phyloP scores from a whole-genome alignment of 495 filamentous ascomycete species.

The Hypoxylon fuscum region DNA sequence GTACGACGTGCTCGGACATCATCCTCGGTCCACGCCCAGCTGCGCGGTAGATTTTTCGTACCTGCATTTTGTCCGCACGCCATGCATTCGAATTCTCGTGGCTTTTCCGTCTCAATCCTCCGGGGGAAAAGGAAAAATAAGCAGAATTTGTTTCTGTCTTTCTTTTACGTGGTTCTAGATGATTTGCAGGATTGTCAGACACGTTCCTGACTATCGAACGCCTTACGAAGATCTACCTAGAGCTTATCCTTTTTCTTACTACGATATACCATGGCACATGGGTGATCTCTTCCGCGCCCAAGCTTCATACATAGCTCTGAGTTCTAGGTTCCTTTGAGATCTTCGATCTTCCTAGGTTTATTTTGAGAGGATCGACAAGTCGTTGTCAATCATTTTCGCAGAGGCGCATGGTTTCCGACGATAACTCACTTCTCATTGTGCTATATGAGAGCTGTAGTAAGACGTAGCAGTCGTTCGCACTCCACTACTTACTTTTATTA shows the following conservation, averaged over 20 bases:
- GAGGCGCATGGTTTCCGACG: constrained; percentile 14
- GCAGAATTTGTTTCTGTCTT: neutral
- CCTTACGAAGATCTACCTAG: constrained; percentile 18
- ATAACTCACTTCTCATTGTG: constrained; percentile 17
- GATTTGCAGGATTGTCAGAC: constrained; percentile 6
- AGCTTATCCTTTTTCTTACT: constrained; percentile 28
- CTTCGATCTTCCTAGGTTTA: neutral
- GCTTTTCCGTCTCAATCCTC: constrained; percentile 7
- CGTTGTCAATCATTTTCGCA: neutral
- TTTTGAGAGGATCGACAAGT: constrained; percentile 22
- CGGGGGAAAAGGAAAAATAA: neutral
- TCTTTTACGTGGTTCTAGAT: constrained; percentile 5
- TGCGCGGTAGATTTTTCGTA: constrained; percentile 21
- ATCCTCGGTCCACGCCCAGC: constrained; percentile 17
- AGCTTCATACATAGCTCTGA: constrained; percentile 1
- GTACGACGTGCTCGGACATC: constrained; percentile 19
- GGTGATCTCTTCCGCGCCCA: constrained; percentile 20
- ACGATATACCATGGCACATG: constrained; percentile 9
- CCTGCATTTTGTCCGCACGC: constrained; percentile 30
- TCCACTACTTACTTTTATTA: neutral
- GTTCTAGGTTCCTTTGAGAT: constrained; percentile 9
- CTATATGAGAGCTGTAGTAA: constrained; percentile 15
- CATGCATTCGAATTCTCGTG: constrained; percentile 34
- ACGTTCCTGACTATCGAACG: constrained; percentile 40
- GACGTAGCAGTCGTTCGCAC: neutral